Evolutionary conservation across 352 stramenopile species (phyloP).

Genomic region (Phytophthora meadii): DNA sequence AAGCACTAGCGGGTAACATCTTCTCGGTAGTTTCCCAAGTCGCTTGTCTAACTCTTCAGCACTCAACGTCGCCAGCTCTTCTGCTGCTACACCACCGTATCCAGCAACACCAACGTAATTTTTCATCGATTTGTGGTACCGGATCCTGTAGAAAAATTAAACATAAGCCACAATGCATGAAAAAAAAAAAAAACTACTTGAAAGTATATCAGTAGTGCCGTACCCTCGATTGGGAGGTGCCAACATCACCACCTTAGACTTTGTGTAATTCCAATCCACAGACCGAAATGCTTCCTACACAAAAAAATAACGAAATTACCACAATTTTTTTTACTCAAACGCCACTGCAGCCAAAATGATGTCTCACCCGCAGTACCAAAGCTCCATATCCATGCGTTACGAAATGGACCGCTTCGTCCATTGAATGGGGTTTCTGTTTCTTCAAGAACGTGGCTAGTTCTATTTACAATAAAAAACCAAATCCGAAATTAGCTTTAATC

Average conservation of each 20-base stretch:
- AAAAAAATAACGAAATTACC: slow-evolving; percentile 1
- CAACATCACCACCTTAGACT: slow-evolving; percentile 81
- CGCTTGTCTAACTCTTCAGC: slow-evolving; percentile 52
- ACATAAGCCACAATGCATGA: background rate
- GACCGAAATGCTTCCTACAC: slow-evolving; percentile 72
- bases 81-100: slow-evolving; percentile 63
- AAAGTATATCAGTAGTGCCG: too few species aligned
- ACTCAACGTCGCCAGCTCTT: slow-evolving; percentile 59
- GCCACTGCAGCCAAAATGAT: background rate
- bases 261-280: slow-evolving; percentile 76
- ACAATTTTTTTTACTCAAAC: background rate
- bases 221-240: slow-evolving; percentile 75
- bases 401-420: slow-evolving; percentile 67
- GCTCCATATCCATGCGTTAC: slow-evolving; percentile 79
- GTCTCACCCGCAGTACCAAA: slow-evolving; percentile 62
- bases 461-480: background rate
- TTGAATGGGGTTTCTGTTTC: slow-evolving; percentile 67
- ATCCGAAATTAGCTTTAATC: slow-evolving; percentile 1
- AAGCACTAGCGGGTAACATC: slow-evolving; percentile 69
- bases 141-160: slow-evolving; percentile 42
- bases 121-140: slow-evolving; percentile 71
- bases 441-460: slow-evolving; percentile 61
- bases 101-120: slow-evolving; percentile 56
- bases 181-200: too few species aligned
- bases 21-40: slow-evolving; percentile 68